Evolutionary conservation across 164 flowering plant species (phyloP).

Genomic region (Liriodendron chinense): DNA sequence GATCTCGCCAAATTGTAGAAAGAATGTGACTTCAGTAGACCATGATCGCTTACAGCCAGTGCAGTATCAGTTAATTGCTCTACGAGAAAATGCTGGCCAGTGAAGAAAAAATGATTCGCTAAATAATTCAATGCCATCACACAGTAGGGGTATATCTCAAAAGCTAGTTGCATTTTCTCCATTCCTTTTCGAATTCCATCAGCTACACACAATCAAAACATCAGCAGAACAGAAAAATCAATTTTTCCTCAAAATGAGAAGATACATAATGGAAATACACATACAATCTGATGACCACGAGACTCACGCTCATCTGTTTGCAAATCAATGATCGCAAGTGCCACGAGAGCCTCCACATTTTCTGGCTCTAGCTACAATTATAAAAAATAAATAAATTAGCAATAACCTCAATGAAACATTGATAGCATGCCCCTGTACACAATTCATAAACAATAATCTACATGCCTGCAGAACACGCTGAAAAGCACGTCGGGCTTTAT

Average conservation of each 20-base stretch:
- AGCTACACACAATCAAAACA: conserved; percentile 41
- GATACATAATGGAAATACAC: not conserved
- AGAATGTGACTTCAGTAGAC: conserved; percentile 94
- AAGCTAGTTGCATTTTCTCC: conserved; percentile 86
- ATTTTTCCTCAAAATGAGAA: not conserved
- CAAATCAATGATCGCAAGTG: conserved; percentile 82
- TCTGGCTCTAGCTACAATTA: conserved; percentile 84
- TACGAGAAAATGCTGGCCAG: conserved; percentile 96
- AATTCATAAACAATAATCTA: not conserved
- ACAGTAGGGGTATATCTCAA: conserved; percentile 92
- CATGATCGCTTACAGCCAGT: conserved; percentile 88
- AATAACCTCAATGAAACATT: conserved; percentile 5
- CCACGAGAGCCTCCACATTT: conserved; percentile 93
- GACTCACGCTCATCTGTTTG: conserved; percentile 72
- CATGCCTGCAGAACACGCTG: conserved; percentile 87
- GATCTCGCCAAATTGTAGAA: conserved; percentile 95
- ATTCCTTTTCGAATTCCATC: conserved; percentile 71
- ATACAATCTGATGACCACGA: not conserved
- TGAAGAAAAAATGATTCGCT: conserved; percentile 96
- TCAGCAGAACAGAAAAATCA: conserved; percentile 8
- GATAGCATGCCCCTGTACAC: not conserved
- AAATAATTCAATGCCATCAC: conserved; percentile 87
- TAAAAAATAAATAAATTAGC: conserved; percentile 13
- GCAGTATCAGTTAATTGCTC: conserved; percentile 99
- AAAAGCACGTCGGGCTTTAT: conserved; percentile 85